Base-by-base conservation (phyloP, 176 grass and related monocot species). In the Phoenix dactylifera region DNA sequence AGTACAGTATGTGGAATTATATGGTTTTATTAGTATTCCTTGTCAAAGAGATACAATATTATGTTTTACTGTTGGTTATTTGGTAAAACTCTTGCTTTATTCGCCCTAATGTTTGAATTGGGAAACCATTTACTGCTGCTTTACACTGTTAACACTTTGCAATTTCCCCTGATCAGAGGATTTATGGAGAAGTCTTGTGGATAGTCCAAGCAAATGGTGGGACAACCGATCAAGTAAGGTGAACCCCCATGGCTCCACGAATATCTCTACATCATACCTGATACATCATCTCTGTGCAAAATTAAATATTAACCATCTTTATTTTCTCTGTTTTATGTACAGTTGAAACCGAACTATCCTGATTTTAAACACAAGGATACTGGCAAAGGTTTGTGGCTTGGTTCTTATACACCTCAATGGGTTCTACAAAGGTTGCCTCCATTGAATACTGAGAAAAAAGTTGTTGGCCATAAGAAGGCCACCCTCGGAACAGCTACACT, bases 361-460 rank as follows among this genome's bases (percentile, higher is more conserved):
- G 86, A 90, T 74, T 96, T 90, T 80, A 96, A 63, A 68, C 80
- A 85, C 75, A 90, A 80, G 32, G 64, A 87, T 7, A 82, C 74
- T 0, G 83, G 86, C 9, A 48, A 87, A 28, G 77, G 0, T 68
- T 62, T 95, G 15, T 95, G 91, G 86, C 61, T 95, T 25, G 17
- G 26, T 18, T 0, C 28, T 2, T 69, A 14, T 44, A 82, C 83
- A 25, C 91, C 91, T 50, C 17, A 49, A 63, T 96, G 72, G 75
- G 74, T 74, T 74, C 24, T 54, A 71, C 66, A 62, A 4, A 74
- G 54, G 1, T 76, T 95, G 9, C 86, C 83, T 30, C 60, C 77
- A 9, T 18, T 59, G 26, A 87, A 76, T 64, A 10, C 51, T 14
- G 79, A 63, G 9, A 39, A 18, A 18, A 50, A 55, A 15, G 3